Base-by-base conservation (phyloP, 2,329 filamentous ascomycete species). In the Penicillium hesseltinei region DNA sequence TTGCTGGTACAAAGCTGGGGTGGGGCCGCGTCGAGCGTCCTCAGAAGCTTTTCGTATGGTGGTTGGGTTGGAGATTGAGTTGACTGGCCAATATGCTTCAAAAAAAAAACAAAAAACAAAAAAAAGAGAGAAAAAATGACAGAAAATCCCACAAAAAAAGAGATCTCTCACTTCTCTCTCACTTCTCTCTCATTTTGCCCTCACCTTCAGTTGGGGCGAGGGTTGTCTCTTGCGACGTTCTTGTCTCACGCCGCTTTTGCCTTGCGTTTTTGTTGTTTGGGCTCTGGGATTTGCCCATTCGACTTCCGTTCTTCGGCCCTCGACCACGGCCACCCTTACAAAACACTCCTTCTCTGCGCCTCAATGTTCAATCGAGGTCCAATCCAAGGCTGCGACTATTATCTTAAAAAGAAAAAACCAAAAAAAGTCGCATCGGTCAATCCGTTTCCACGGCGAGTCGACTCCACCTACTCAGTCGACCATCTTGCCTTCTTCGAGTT, bases 71-170 rank as follows among this genome's bases (percentile, higher is more conserved):
- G 43, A 40, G 43, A 48, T 49, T 48, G 51, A 54, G 43, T 36
- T 54, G 50, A 54, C 51, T 49, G 51, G 15, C 51, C 51, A 47
- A 48, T 40, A 38, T 27, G 51, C 8, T 39, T 17, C 10, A 11
- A 29, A 23, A 53, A 45, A n/a, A 44, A 15, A 33, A 17, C 17
- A 45, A 38, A 45, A 53, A 31, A 23, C 33, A 39, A 39, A 35
- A 9, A 21, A 39, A 15, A 31, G 5, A 38, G 7, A 40, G 5
- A 51, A 36, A 8, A 23, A 13, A 15, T 4, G 4, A 25, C 17
- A 50, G 19, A 51, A 50, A 31, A 13, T 6, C 10, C 29, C 3
- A 6, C 23, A 21, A 46, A 53, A 46, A 38, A 5, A 38, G 10
- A 23, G 4, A 23, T 23, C 23, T 35, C 29, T 47, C 44, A 47